Evolutionary conservation across 129 eudicot species (phyloP).

Genomic region (Arctium lappa): DNA sequence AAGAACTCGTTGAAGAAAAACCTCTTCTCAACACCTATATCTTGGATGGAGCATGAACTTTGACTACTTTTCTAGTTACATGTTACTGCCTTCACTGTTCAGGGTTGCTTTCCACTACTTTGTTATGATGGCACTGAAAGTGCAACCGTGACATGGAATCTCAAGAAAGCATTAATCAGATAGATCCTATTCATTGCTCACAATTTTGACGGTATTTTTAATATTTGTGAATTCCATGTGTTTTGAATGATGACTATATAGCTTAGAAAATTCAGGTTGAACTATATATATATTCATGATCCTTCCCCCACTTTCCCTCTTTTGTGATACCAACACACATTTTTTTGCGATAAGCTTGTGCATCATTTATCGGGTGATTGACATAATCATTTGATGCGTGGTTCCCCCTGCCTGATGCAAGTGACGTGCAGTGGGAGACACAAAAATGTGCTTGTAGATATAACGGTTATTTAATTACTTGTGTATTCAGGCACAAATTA

Average conservation of each 20-base stretch:
- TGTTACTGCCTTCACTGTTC: background rate
- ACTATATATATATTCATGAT: background rate
- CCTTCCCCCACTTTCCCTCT: background rate
- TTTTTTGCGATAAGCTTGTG: background rate
- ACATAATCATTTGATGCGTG: background rate
- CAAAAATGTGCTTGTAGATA: background rate
- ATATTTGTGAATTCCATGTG: background rate
- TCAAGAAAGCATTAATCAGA: conserved; percentile 5
- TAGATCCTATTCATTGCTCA: conserved; percentile 1
- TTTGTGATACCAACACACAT: background rate
- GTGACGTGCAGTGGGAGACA: background rate
- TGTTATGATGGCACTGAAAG: background rate
- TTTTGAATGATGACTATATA: background rate
- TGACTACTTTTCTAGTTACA: background rate
- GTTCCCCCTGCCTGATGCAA: background rate
- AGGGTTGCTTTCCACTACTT: conserved; percentile 4
- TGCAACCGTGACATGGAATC: background rate
- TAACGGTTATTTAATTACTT: background rate
- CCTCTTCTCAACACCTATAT: background rate
- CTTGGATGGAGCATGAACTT: background rate
- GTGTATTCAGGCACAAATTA: conserved; percentile 54
- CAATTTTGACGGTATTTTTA: background rate
- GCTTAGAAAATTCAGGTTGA: background rate
- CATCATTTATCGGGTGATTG: background rate
- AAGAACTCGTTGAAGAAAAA: background rate